These are phyloP conservation scores for Globisporangium lucens DNA, from an alignment of 352 stramenopile species.

Conservation along the genomic window DNA sequence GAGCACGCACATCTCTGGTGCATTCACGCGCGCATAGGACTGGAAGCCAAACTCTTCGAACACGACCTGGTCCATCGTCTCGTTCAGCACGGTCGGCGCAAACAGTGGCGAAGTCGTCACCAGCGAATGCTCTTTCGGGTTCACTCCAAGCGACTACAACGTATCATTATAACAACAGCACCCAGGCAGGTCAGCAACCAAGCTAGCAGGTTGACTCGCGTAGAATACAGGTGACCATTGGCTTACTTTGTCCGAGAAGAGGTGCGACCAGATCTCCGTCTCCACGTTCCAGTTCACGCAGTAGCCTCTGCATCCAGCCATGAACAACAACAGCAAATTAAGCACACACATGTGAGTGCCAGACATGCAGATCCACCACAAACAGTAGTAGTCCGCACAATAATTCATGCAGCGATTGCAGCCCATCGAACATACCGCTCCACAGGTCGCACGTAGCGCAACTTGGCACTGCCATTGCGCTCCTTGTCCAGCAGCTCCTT, in stretches of 20 bases:
- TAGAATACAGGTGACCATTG: background rate
- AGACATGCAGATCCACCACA: background rate
- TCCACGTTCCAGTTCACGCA: conserved; percentile 83
- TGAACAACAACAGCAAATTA: background rate
- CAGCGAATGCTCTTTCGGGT: conserved; percentile 48
- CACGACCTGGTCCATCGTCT: conserved; percentile 79
- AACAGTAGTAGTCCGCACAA: background rate
- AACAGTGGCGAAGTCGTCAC: conserved; percentile 61
- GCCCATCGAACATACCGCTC: conserved; percentile 26
- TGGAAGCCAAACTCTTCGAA: conserved; percentile 76
- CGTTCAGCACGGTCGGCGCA: conserved; percentile 45
- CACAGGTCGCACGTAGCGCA: conserved; percentile 41
- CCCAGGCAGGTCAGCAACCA: background rate
- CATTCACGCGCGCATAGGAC: conserved; percentile 43
- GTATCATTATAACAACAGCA: background rate
- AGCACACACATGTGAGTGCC: background rate
- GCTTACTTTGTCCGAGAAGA: conserved; percentile 45
- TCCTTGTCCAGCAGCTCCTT: conserved; percentile 54
- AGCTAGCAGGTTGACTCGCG: background rate
- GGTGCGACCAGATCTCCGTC: conserved; percentile 50
- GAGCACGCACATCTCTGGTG: conserved; percentile 62
- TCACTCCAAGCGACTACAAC: conserved; percentile 40
- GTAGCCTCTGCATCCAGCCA: conserved; percentile 45
- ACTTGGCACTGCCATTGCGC: conserved; percentile 43
- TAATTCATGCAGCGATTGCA: background rate